Evolutionary conservation across 495 filamentous ascomycete species (phyloP).

Genomic region (Penicillium arizonense): DNA sequence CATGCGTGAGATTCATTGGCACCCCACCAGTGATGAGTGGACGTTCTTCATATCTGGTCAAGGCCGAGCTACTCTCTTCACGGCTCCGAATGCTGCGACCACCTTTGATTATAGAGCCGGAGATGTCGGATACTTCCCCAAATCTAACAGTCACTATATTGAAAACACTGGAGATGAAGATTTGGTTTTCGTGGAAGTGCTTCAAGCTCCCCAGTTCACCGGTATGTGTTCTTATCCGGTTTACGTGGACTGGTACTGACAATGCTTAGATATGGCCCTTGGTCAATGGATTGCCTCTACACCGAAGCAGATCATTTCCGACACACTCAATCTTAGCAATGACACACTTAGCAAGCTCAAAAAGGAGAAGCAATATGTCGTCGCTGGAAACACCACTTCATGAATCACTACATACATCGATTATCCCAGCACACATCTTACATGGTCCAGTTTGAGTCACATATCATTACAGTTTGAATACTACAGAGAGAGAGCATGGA

Average conservation of each 20-base stretch:
- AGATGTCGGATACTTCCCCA: conserved; percentile 69
- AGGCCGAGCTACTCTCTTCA: conserved; percentile 66
- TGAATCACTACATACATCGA: too few relatives aligned
- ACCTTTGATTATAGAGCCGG: conserved; percentile 78
- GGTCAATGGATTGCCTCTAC: conserved; percentile 66
- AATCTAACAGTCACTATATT: conserved; percentile 65
- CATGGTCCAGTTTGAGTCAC: too few relatives aligned
- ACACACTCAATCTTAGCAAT: conserved; percentile 59
- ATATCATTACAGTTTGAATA: neutral
- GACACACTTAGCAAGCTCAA: conserved; percentile 52
- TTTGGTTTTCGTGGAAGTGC: conserved; percentile 66
- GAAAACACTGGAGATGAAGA: conserved; percentile 72
- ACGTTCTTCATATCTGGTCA: conserved; percentile 69
- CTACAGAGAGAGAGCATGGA: too few relatives aligned
- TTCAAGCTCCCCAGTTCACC: conserved; percentile 64
- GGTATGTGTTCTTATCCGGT: conserved; percentile 25
- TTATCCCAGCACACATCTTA: too few relatives aligned
- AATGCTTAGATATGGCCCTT: conserved; percentile 52
- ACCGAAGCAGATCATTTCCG: conserved; percentile 60
- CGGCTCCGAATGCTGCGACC: conserved; percentile 52
- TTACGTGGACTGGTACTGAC: conserved; percentile 1
- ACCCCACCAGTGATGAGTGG: conserved; percentile 74
- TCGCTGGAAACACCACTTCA: conserved; percentile 33
- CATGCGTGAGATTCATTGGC: conserved; percentile 81
- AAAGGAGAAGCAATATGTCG: conserved; percentile 61